Evolutionary conservation across 106 monocot genomes (phyloP).

Genomic region (Phalaenopsis aphrodite): DNA sequence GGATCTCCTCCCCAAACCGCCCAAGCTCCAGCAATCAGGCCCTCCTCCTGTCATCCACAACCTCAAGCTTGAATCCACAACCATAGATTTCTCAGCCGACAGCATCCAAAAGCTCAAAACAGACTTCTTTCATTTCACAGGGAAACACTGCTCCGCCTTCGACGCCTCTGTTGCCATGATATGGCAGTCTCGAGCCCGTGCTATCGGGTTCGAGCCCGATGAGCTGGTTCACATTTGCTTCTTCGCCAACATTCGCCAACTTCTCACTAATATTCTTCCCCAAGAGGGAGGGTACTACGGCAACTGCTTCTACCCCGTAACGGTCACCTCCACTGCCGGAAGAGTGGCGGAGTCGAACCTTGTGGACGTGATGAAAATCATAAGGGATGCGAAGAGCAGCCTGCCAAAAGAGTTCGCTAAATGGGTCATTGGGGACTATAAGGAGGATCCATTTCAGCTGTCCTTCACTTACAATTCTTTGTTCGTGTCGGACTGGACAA

Average conservation of each 20-base stretch:
- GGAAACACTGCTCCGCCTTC: slow-evolving; percentile 39
- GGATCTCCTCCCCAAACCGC: slow-evolving; percentile 23
- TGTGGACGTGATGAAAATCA: slow-evolving; percentile 20
- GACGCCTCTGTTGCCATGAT: slow-evolving; percentile 28
- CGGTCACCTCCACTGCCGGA: slow-evolving; percentile 12
- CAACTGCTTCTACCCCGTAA: slow-evolving; percentile 52
- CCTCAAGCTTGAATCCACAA: slow-evolving; percentile 16
- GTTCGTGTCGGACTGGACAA: slow-evolving; percentile 51
- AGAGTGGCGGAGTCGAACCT: slow-evolving; percentile 5
- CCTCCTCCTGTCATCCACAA: slow-evolving; percentile 11
- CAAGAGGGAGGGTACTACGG: slow-evolving; percentile 35
- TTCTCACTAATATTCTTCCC: slow-evolving; percentile 11
- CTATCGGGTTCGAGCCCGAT: slow-evolving; percentile 7
- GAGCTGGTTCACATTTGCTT: slow-evolving; percentile 29
- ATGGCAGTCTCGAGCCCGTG: slow-evolving; percentile 38
- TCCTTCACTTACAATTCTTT: slow-evolving; percentile 21
- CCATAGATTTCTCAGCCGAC: slow-evolving; percentile 12
- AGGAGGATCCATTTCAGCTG: slow-evolving; percentile 32
- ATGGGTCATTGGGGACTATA: slow-evolving; percentile 29
- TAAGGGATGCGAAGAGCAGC: slow-evolving; percentile 27
- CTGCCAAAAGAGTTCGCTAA: slow-evolving; percentile 21
- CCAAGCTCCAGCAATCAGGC: not conserved
- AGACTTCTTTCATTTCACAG: slow-evolving; percentile 15
- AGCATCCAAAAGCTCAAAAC: slow-evolving; percentile 21
- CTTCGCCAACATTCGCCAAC: slow-evolving; percentile 44